Percentiles rank a stretch among this genome's conserved stretches.
Evolutionary conservation across 805 yeast genomes (phyloP).

Genomic region (Cyberlindnera sargentensis): DNA sequence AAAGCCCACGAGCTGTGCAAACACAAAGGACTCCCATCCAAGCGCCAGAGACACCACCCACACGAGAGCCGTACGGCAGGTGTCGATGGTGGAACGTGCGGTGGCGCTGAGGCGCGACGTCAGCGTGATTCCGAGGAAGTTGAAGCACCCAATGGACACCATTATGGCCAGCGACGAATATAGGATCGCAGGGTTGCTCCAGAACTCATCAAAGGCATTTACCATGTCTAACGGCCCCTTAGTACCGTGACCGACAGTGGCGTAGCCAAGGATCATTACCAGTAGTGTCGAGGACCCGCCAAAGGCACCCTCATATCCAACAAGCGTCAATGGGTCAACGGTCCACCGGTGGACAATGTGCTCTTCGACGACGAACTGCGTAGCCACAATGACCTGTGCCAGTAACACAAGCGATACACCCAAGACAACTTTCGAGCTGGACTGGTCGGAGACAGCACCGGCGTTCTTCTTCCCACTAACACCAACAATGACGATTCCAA

Average conservation of each 20-base stretch:
- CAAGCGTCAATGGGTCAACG: constrained; percentile 56
- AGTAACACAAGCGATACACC: constrained; percentile 54
- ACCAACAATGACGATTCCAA: constrained; percentile 71
- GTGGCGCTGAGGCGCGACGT: constrained; percentile 67
- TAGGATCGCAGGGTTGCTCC: constrained; percentile 36
- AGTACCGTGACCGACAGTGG: constrained; percentile 31
- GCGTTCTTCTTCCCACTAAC: constrained; percentile 46
- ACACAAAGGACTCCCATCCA: constrained; percentile 70
- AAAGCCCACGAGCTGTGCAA: constrained; percentile 62
- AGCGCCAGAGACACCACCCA: constrained; percentile 63
- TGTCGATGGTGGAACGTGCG: constrained; percentile 70
- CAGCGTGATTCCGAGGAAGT: constrained; percentile 64
- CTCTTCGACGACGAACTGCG: constrained; percentile 76
- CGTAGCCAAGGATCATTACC: constrained; percentile 38
- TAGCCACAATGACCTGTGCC: constrained; percentile 64
- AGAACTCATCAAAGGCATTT: constrained; percentile 43
- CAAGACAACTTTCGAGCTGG: constrained; percentile 29
- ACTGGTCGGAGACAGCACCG: constrained; percentile 1
- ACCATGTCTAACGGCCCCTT: constrained; percentile 46
- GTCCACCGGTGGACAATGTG: constrained; percentile 47
- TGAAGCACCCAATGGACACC: constrained; percentile 67
- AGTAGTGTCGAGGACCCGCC: constrained; percentile 43
- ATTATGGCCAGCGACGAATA: constrained; percentile 54
- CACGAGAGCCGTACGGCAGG: constrained; percentile 66
- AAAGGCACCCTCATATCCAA: constrained; percentile 68